A percentile compares a stretch with the other conserved stretches of the same genome.
Evolutionary conservation across 176 grass and related monocot species (phyloP).

Genomic region (Avena eriantha): DNA sequence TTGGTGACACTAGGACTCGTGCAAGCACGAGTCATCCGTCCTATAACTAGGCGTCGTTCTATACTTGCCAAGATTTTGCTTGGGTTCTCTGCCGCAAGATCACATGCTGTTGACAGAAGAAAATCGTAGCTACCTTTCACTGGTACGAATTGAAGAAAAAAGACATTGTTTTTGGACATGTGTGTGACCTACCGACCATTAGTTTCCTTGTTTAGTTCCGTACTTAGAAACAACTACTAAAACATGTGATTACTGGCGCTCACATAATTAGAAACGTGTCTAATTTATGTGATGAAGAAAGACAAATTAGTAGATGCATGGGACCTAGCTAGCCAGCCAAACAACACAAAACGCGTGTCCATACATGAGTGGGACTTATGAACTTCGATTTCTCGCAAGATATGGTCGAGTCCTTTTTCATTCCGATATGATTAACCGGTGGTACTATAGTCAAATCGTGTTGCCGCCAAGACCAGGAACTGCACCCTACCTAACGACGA

Average conservation of each 20-base stretch:
- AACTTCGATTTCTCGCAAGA: not conserved
- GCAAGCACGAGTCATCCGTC: slow-evolving; percentile 37
- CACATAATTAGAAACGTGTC: not conserved
- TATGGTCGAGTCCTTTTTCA: slow-evolving; percentile 6
- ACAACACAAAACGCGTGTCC: not conserved
- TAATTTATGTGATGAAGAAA: not conserved
- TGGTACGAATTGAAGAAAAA: not conserved
- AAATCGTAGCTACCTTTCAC: not conserved
- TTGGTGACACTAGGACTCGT: not conserved
- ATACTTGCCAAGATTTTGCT: no score
- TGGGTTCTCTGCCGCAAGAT: not conserved
- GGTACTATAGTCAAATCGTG: slow-evolving; percentile 34
- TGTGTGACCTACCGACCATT: not conserved
- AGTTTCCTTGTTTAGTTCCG: not conserved
- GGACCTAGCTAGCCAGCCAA: not conserved
- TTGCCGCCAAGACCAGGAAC: slow-evolving; percentile 35
- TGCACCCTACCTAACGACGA: slow-evolving; percentile 14
- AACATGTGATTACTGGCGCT: not conserved
- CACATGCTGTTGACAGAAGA: slow-evolving; percentile 15
- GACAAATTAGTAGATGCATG: not conserved
- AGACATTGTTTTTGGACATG: not conserved
- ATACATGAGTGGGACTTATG: not conserved
- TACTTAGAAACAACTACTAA: not conserved
- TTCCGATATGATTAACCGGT: not conserved
- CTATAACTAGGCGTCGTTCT: not conserved